Conservation (phyloP, 2,329 filamentous ascomycete species). For the Paracamarosporium sp. region DNA sequence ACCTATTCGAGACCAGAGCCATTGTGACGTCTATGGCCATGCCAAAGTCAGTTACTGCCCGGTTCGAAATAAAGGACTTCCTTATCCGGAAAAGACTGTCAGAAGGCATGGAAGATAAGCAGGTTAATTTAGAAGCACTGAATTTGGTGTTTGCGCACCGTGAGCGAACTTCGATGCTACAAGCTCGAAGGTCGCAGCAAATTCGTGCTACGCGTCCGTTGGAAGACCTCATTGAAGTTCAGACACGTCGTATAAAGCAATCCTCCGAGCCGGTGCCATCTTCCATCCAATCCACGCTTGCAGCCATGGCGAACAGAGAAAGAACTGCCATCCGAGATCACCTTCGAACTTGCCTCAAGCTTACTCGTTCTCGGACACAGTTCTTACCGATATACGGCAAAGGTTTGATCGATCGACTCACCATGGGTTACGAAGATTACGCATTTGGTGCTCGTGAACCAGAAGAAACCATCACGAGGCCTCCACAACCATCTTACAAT, state of each 20-base stretch:
- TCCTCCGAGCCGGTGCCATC: slow-evolving; percentile 59
- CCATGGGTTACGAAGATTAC: slow-evolving; percentile 57
- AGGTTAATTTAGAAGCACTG: slow-evolving; percentile 76
- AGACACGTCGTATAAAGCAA: slow-evolving; percentile 65
- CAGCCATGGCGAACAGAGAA: slow-evolving; percentile 72
- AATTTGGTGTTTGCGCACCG: slow-evolving; percentile 77
- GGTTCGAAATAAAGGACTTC: slow-evolving; percentile 75
- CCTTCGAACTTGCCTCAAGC: slow-evolving; percentile 78
- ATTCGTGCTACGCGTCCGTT: slow-evolving; percentile 72
- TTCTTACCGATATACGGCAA: slow-evolving; percentile 82
- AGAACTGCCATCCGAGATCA: slow-evolving; percentile 72
- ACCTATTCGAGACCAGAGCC: slow-evolving; percentile 92
- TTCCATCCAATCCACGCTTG: slow-evolving; percentile 72
- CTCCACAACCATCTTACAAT: slow-evolving; percentile 9
- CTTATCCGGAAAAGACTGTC: slow-evolving; percentile 72
- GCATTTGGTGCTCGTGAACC: slow-evolving; percentile 50
- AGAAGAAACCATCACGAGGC: slow-evolving; percentile 20
- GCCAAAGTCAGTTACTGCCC: slow-evolving; percentile 75
- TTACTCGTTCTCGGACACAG: slow-evolving; percentile 82
- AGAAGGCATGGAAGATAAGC: slow-evolving; percentile 66
- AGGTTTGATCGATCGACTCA: slow-evolving; percentile 76
- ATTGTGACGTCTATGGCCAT: slow-evolving; percentile 98
- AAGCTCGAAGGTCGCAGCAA: slow-evolving; percentile 45
- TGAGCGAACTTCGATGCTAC: slow-evolving; percentile 66
- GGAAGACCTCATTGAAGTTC: slow-evolving; percentile 73